Percentiles rank a stretch among this genome's conserved stretches.
phyloP scores from a whole-genome alignment of 2,329 filamentous ascomycete species.

The Microsporum canis region DNA sequence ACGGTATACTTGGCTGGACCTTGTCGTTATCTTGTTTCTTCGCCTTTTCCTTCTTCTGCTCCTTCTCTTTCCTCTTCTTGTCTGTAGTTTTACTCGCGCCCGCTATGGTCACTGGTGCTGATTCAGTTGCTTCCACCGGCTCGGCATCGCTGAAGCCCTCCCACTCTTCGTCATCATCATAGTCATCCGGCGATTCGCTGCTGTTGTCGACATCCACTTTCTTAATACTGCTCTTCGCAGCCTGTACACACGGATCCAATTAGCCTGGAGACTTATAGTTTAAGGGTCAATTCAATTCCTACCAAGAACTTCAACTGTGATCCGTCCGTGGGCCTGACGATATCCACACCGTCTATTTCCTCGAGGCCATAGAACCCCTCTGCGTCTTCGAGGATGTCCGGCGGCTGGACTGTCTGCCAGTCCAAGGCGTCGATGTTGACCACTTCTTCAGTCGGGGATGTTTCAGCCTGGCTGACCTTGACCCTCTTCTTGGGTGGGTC shows the following conservation, averaged over 20 bases:
- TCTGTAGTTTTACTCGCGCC: constrained; percentile 16
- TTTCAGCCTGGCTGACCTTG: constrained; percentile 18
- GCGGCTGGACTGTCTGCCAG: constrained; percentile 55
- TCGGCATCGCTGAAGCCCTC: constrained; percentile 51
- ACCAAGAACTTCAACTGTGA: constrained; percentile 37
- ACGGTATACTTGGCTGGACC: constrained; percentile 27
- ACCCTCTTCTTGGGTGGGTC: constrained; percentile 28
- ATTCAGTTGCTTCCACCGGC: constrained; percentile 11
- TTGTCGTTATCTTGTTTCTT: constrained; percentile 15
- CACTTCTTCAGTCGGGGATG: constrained; percentile 17
- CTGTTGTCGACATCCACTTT: constrained; percentile 10
- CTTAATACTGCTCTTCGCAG: constrained; percentile 24
- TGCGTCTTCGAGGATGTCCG: constrained; percentile 73
- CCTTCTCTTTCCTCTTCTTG: constrained; percentile 6
- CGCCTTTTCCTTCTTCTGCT: constrained; percentile 20
- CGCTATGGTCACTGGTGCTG: constrained; percentile 9
- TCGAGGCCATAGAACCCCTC: constrained; percentile 88
- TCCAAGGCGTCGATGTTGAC: constrained; percentile 42
- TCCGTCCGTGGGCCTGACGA: constrained; percentile 50
- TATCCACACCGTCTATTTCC: constrained; percentile 80
- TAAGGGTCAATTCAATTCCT: background rate
- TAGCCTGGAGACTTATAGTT: too few species aligned
- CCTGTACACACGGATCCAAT: constrained; percentile 17
- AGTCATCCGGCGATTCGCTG: constrained; percentile 11
- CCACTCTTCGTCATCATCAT: constrained; percentile 47